phyloP scores from a whole-genome alignment of 2,329 filamentous ascomycete species.

The Alternaria sp. region DNA sequence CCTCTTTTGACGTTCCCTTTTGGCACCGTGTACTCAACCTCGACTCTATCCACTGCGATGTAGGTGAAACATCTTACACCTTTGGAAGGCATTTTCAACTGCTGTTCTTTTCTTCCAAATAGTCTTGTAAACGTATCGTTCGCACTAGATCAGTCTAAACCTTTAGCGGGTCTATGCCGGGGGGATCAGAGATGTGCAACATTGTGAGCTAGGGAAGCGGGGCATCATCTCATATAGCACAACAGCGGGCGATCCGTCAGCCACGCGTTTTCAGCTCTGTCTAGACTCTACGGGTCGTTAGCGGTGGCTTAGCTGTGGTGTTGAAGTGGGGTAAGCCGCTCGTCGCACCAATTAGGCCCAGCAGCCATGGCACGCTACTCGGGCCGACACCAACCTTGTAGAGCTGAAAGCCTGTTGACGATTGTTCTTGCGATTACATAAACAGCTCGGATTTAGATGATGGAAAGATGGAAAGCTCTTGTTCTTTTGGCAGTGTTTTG shows the following conservation, averaged over 20 bases:
- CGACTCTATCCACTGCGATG: constrained; percentile 46
- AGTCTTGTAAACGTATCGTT: neutral
- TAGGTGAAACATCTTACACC: constrained; percentile 43
- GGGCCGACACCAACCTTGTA: neutral
- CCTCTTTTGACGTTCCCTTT: constrained; percentile 39
- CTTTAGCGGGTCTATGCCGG: neutral
- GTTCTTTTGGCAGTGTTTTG: neutral
- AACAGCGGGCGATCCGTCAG: neutral
- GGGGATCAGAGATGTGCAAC: neutral
- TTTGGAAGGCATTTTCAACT: constrained; percentile 42
- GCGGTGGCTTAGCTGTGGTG: constrained; percentile 19
- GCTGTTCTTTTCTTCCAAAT: neutral
- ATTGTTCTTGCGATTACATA: neutral
- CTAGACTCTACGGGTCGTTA: constrained; percentile 6
- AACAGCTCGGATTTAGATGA: neutral
- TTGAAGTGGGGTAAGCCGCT: constrained; percentile 14
- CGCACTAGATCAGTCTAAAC: neutral
- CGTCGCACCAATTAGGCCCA: constrained; percentile 15
- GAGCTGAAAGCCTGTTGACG: neutral
- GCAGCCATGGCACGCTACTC: constrained; percentile 7
- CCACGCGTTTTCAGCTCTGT: constrained; percentile 11
- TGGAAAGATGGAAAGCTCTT: neutral
- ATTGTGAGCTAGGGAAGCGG: neutral
- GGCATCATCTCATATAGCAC: constrained; percentile 2
- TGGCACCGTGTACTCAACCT: constrained; percentile 56